Conservation (phyloP, 169 alveolate genomes). For the Cryptosporidium muris region DNA sequence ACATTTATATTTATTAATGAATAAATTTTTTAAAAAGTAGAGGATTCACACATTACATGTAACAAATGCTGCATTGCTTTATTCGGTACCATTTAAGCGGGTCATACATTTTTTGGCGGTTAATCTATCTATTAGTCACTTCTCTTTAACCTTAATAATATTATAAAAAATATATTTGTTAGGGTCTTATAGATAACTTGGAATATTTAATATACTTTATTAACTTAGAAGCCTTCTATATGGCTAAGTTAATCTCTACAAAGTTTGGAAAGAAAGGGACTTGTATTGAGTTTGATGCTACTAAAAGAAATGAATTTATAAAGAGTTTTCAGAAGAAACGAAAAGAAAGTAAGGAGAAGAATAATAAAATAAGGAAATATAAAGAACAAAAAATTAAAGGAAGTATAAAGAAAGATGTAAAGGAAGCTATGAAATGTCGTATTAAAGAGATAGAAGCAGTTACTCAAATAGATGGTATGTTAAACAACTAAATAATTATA, state of each 20-base stretch:
- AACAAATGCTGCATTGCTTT: too few species aligned
- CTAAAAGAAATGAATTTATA: slow-evolving; percentile 27
- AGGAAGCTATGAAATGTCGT: slow-evolving; percentile 27
- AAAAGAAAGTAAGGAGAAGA: slow-evolving; percentile 41
- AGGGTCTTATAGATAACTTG: too few species aligned
- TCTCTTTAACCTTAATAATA: neutral
- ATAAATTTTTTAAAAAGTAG: too few species aligned
- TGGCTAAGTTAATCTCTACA: slow-evolving; percentile 12
- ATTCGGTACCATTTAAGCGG: too few species aligned
- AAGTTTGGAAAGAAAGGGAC: slow-evolving; percentile 44
- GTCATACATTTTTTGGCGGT: neutral
- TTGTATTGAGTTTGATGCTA: slow-evolving; percentile 4
- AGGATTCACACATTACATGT: too few species aligned
- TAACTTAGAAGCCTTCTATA: neutral
- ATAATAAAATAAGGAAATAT: slow-evolving; percentile 8
- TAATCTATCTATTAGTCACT: slow-evolving; percentile 3
- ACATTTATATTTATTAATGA: too few species aligned
- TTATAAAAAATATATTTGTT: too few species aligned
- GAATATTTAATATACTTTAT: too few species aligned
- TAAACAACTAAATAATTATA: neutral
- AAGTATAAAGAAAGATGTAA: slow-evolving; percentile 47
- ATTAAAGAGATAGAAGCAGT: slow-evolving; percentile 8
- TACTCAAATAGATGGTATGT: slow-evolving; percentile 20
- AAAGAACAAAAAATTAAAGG: slow-evolving; percentile 36
- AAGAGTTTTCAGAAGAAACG: slow-evolving; percentile 28